Base-by-base conservation (phyloP, 2,329 filamentous ascomycete genomes). In the Alternaria rosae region DNA sequence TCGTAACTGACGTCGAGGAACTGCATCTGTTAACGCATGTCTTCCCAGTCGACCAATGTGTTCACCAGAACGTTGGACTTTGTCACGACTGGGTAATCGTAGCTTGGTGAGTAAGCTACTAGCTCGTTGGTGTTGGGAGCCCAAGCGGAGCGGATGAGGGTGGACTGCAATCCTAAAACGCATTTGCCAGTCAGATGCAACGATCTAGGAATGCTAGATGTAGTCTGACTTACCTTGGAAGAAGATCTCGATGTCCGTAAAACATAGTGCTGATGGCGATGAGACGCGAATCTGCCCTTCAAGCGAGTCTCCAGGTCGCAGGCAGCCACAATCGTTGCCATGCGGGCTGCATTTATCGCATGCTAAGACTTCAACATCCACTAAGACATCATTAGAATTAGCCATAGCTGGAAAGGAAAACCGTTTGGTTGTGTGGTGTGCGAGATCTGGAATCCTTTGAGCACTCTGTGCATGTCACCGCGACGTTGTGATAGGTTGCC, bases 1-100 rank as follows among this genome's bases (percentile, higher is more conserved):
- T 61, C 38, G 41, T 61, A 61, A 48, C 35, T 52, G 52, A 57
- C 44, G 52, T 57, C 58, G 38, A 61, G 58, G 45, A 61, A 52
- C 58, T 61, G 58, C 54, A 59, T 35, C 38, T 25, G 41, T 59
- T 44, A 44, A 52, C 45, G 43, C 32, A 44, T 53, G 50, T 38
- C 32, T 59, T 59, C 41, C 42, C 17, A 59, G 25, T 26, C 50
- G 42, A 26, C 41, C 35, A 47, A 53, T 43, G 32, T 23, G 30
- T 47, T 50, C 25, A 59, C 57, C 30, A 59, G 50, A 54, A 44
- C 48, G 48, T 50, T 59, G 47, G 57, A 41, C 23, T 54, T 48
- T 43, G 57, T 59, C 17, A 54, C 28, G 13, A 59, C 32, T 41
- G 41, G 57, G 51, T 41, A 13, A 44, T 59, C 50, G 42, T 32